Evolutionary conservation across 345 rosid species (phyloP).

Genomic region (Lenwebbia sp.): DNA sequence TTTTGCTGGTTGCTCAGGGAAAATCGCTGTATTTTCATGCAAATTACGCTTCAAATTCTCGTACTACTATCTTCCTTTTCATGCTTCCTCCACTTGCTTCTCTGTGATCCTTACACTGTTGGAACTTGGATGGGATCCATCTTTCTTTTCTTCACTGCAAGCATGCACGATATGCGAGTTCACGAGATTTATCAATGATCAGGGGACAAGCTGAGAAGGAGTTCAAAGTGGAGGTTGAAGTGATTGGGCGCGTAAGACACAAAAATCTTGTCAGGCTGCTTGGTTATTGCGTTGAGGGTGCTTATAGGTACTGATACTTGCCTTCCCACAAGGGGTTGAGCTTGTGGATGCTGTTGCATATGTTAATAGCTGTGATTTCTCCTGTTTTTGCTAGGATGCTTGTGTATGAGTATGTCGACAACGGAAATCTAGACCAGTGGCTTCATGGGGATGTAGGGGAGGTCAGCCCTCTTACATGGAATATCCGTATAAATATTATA

Average conservation of each 20-base stretch:
- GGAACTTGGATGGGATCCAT: not conserved
- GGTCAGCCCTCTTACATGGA: constrained; percentile 82
- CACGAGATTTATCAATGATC: constrained; percentile 3
- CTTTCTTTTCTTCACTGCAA: not conserved
- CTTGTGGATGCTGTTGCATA: not conserved
- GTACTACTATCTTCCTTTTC: not conserved
- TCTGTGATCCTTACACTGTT: not conserved
- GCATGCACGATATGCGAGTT: not conserved
- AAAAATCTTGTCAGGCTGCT: constrained; percentile 86
- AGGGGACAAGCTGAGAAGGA: constrained; percentile 99
- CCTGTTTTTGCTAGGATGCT: constrained; percentile 54
- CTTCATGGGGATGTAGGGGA: constrained; percentile 92
- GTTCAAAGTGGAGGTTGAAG: constrained; percentile 94
- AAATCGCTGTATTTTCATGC: not conserved
- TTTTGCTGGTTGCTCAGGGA: not conserved
- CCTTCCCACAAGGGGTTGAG: not conserved
- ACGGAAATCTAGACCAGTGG: constrained; percentile 96
- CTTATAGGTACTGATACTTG: constrained; percentile 49
- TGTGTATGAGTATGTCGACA: constrained; percentile 83
- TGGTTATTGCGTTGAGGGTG: constrained; percentile 95
- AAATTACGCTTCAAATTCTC: not conserved
- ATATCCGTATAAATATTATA: constrained; percentile 76
- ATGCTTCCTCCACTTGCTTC: not conserved
- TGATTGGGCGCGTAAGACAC: constrained; percentile 86
- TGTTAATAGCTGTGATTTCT: not conserved